Evolutionary conservation across 139 green algal genomes (phyloP), one percentile per base, ranked within the genome.

Genomic region (Gonium pectorale): DNA sequence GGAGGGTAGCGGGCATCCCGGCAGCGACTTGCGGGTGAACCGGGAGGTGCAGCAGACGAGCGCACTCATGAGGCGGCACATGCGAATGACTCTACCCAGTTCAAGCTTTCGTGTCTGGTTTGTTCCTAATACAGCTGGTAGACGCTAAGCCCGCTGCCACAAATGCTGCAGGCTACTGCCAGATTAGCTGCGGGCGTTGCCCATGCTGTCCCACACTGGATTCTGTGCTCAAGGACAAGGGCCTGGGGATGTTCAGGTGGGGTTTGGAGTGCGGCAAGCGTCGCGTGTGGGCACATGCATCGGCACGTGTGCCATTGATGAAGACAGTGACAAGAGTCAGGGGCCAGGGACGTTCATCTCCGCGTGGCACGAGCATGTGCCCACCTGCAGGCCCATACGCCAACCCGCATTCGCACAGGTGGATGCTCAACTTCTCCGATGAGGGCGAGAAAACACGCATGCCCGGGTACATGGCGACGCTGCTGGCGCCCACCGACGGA

Each of bases 131-230:
- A n/a, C n/a, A n/a, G n/a, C n/a, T n/a, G n/a, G n/a, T n/a, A n/a
- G n/a, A n/a, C n/a, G n/a, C n/a, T n/a, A n/a, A n/a, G n/a, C n/a
- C n/a, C n/a, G n/a, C n/a, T n/a, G n/a, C n/a, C n/a, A n/a, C n/a
- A n/a, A n/a, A n/a, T n/a, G n/a, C 49, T 15, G 26, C 54, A 88
- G 88, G 88, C 41, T 91, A 91, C 80, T 91, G 88, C 71, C 83
- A 91, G 67, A 91, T 91, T 67, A 83, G 67, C 37, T 91, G 88
- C 68, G 88, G 84, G 7, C 64, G 84, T 46, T 91, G 88, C 74
- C 6, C 24, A 29, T 91, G 88, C 88, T 91, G 88, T 38, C 43
- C 52, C 43, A 79, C 43, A 46, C 73, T 91, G 29, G 64, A 72
- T 22, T 13, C n/a, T 9, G 88, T 86, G 19, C 67, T 84, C n/a